Evolutionary conservation across 306 rosid species (phyloP).

Genomic region (Echinosophora koreensis): DNA sequence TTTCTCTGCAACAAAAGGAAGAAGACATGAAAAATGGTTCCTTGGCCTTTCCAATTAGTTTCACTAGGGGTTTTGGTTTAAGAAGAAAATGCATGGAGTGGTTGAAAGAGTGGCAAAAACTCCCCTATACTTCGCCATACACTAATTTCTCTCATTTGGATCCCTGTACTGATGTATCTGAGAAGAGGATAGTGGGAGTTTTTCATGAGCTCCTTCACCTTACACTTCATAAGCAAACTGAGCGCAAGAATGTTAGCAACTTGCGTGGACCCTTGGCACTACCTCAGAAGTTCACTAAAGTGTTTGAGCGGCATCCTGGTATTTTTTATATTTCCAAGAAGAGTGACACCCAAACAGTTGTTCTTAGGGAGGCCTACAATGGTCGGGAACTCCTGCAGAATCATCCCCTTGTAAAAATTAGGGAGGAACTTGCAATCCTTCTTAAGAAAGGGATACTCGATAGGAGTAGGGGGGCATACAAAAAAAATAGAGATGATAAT

Average conservation of each 20-base stretch:
- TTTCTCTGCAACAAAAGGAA: constrained; percentile 61
- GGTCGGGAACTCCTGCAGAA: constrained; percentile 60
- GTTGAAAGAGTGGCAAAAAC: constrained; percentile 91
- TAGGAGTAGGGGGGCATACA: constrained; percentile 72
- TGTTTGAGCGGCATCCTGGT: constrained; percentile 93
- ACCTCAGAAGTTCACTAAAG: constrained; percentile 92
- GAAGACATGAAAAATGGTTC: constrained; percentile 63
- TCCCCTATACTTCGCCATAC: constrained; percentile 89
- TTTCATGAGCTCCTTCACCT: constrained; percentile 94
- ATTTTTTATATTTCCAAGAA: constrained; percentile 85
- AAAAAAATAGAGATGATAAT: constrained; percentile 46
- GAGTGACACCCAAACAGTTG: constrained; percentile 76
- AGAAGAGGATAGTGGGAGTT: constrained; percentile 94
- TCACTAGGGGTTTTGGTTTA: constrained; percentile 89
- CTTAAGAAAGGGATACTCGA: constrained; percentile 68
- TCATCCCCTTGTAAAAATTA: constrained; percentile 69
- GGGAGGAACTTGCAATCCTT: constrained; percentile 64
- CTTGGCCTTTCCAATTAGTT: constrained; percentile 81
- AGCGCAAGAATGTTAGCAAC: constrained; percentile 88
- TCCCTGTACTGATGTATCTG: constrained; percentile 84
- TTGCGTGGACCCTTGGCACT: constrained; percentile 73
- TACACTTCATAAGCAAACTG: constrained; percentile 78
- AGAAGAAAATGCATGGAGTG: constrained; percentile 87
- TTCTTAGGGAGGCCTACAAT: constrained; percentile 82
- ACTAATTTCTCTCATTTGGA: constrained; percentile 73